phyloP scores from a whole-genome alignment of 805 yeast species.

The Cyberlindnera mississippiensis region DNA sequence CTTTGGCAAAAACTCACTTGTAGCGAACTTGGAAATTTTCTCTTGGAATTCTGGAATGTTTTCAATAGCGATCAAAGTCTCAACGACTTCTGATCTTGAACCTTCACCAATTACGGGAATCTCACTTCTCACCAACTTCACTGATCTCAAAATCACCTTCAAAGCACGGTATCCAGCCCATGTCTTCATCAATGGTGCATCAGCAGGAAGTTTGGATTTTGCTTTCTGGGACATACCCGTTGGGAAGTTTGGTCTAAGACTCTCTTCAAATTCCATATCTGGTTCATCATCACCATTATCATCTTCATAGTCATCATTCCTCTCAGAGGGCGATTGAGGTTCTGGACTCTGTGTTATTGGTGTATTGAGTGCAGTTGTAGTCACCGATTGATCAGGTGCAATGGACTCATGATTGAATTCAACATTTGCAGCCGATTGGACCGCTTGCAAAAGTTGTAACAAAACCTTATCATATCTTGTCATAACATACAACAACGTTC shows the following conservation, averaged over 20 bases:
- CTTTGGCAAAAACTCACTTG: constrained; percentile 41
- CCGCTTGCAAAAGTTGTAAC: constrained; percentile 8
- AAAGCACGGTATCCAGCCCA: constrained; percentile 54
- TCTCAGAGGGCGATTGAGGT: constrained; percentile 5
- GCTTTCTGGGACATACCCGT: constrained; percentile 59
- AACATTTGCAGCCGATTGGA: constrained; percentile 3
- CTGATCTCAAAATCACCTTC: constrained; percentile 35
- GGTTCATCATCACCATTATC: constrained; percentile 11
- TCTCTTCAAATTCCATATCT: constrained; percentile 30
- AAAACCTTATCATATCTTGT: constrained; percentile 34
- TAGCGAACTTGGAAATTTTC: constrained; percentile 23
- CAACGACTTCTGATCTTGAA: constrained; percentile 26
- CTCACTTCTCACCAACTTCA: constrained; percentile 27
- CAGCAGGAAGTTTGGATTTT: constrained; percentile 47
- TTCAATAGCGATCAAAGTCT: constrained; percentile 39
- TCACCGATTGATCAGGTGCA: constrained; percentile 5
- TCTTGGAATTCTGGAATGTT: constrained; percentile 29
- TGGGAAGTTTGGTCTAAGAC: constrained; percentile 48
- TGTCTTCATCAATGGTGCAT: constrained; percentile 43
- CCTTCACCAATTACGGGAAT: constrained; percentile 29
- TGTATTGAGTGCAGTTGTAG: constrained; percentile 4
- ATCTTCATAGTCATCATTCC: constrained; percentile 8
- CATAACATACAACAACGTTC: constrained; percentile 50
- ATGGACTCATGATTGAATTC: constrained; percentile 1
- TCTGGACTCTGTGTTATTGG: constrained; percentile 12